These are phyloP conservation scores for Acmispon strigosus DNA, from an alignment of 306 rosid genomes.

Conservation along the genomic window DNA sequence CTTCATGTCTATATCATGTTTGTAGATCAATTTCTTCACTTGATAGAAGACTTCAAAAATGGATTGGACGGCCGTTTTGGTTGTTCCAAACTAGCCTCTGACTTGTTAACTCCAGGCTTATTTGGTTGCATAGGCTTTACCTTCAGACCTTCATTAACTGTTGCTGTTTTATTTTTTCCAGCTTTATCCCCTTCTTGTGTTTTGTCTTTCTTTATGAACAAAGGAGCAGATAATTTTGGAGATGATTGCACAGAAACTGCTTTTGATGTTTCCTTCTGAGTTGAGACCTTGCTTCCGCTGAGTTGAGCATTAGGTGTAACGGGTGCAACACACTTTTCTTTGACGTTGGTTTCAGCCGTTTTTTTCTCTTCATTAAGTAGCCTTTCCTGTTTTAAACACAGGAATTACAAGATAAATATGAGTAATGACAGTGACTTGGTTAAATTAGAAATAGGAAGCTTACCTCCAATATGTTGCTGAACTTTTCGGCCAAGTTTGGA, in stretches of 20 bases:
- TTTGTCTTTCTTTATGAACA: constrained; percentile 53
- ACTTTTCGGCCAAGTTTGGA: constrained; percentile 88
- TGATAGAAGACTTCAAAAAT: constrained; percentile 66
- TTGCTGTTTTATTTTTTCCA: constrained; percentile 26
- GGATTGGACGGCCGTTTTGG: constrained; percentile 64
- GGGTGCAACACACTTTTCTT: constrained; percentile 26
- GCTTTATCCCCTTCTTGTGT: constrained; percentile 37
- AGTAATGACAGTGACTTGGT: background rate
- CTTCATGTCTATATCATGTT: background rate
- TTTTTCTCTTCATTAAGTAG: constrained; percentile 45
- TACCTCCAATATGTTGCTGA: constrained; percentile 84
- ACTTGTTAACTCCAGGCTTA: constrained; percentile 32
- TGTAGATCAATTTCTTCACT: constrained; percentile 32
- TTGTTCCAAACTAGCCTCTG: constrained; percentile 37
- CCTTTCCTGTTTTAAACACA: constrained; percentile 54
- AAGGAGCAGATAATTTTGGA: constrained; percentile 51
- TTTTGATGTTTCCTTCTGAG: constrained; percentile 37
- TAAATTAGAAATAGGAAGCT: background rate
- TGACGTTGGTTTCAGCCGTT: constrained; percentile 21
- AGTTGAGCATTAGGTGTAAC: constrained; percentile 20
- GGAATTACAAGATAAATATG: constrained; percentile 12
- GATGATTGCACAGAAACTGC: constrained; percentile 26
- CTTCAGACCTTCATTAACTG: constrained; percentile 26
- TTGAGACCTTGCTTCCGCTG: constrained; percentile 20
- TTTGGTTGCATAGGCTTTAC: constrained; percentile 27